Percentiles rank a stretch among this genome's conserved stretches.
Evolutionary conservation across 352 stramenopile species (phyloP).

Genomic region (Elongisporangium anandrum): DNA sequence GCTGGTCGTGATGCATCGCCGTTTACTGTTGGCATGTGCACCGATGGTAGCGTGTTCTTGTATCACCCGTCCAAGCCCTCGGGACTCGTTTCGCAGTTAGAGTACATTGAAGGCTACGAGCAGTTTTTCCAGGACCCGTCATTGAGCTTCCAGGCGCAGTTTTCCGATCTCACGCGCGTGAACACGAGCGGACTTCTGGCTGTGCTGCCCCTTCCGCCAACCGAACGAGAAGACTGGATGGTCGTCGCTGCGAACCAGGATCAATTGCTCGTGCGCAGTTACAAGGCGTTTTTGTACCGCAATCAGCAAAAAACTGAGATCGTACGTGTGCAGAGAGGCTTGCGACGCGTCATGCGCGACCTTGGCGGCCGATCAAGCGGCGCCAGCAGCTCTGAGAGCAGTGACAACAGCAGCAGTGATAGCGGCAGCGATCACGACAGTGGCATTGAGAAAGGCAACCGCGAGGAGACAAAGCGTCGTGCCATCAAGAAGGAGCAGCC

Average conservation of each 20-base stretch:
- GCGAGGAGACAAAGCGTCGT: neutral
- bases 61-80: constrained; percentile 45
- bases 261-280: constrained; percentile 62
- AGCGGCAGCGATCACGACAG: constrained; percentile 11
- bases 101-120: constrained; percentile 81
- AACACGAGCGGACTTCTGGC: constrained; percentile 66
- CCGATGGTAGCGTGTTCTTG: constrained; percentile 78
- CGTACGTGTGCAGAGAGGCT: constrained; percentile 36
- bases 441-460: constrained; percentile 14
- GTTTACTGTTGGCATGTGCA: constrained; percentile 81
- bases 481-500: neutral
- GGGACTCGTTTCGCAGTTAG: constrained; percentile 57
- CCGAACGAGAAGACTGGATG: constrained; percentile 69
- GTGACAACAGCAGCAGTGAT: constrained; percentile 21
- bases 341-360: constrained; percentile 38
- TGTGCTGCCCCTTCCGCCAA: constrained; percentile 49
- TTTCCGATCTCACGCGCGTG: constrained; percentile 71
- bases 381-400: constrained; percentile 20
- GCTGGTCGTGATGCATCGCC: constrained; percentile 48
- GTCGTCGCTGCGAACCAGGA: constrained; percentile 70
- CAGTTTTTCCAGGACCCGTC: constrained; percentile 79
- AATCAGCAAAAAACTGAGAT: constrained; percentile 49
- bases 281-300: constrained; percentile 60
- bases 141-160: constrained; percentile 65
- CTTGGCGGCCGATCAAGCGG: constrained; percentile 14